Conservation (phyloP, 2,329 filamentous ascomycete species). For the Cladosporium halotolerans region DNA sequence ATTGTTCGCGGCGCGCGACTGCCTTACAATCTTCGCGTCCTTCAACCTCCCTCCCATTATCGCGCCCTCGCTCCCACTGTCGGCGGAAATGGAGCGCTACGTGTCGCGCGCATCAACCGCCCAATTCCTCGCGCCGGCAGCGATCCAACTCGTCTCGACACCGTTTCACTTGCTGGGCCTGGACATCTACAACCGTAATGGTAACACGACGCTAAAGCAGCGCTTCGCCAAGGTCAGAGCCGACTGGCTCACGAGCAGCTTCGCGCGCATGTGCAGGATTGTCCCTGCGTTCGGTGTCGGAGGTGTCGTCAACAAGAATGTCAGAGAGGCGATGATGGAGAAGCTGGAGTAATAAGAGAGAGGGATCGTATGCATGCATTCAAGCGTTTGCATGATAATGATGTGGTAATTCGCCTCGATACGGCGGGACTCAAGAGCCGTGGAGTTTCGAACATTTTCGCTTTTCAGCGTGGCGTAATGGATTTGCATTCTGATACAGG, state of each 20-base stretch:
- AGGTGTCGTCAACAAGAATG: slow-evolving; percentile 73
- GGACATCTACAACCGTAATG: slow-evolving; percentile 73
- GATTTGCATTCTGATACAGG: background rate
- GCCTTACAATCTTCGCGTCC: slow-evolving; percentile 80
- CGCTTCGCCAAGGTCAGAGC: slow-evolving; percentile 60
- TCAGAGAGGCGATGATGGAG: slow-evolving; percentile 62
- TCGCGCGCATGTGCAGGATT: slow-evolving; percentile 75
- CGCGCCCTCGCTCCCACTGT: slow-evolving; percentile 56
- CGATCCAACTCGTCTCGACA: slow-evolving; percentile 72
- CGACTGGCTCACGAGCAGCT: slow-evolving; percentile 69
- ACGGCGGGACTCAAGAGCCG: no score
- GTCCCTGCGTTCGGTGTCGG: slow-evolving; percentile 85
- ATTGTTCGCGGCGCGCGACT: slow-evolving; percentile 77
- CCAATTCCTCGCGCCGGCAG: slow-evolving; percentile 74
- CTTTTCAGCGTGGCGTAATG: background rate
- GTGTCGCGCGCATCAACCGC: slow-evolving; percentile 49
- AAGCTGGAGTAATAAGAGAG: slow-evolving; percentile 39
- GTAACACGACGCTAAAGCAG: slow-evolving; percentile 47
- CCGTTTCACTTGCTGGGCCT: slow-evolving; percentile 79
- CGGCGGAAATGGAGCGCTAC: slow-evolving; percentile 42
- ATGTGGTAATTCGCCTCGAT: no score
- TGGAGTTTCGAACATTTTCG: no score
- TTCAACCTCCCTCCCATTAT: slow-evolving; percentile 84
- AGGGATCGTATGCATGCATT: background rate
- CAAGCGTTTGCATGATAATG: background rate